A percentile compares a stretch with the other conserved stretches of the same genome.
These are phyloP conservation scores for Fraxinus paxiana DNA, from an alignment of 305 asterid genomes.

Conservation along the genomic window DNA sequence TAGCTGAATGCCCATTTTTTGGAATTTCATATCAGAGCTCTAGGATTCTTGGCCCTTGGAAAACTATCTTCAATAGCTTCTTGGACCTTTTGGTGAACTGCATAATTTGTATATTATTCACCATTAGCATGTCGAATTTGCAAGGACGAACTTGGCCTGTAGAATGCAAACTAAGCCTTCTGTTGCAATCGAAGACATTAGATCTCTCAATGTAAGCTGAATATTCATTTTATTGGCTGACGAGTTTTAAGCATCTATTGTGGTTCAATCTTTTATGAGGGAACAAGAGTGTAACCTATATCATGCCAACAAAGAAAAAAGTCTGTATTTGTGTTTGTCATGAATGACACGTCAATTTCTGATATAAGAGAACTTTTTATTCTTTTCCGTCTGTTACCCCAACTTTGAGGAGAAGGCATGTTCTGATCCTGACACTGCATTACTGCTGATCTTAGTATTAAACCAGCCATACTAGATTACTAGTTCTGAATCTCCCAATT, in stretches of 20 bases:
- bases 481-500: background rate
- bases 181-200: background rate
- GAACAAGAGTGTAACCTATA: background rate
- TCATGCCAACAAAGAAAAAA: no score
- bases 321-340: background rate
- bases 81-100: background rate
- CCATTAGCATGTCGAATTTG: background rate
- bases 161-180: background rate
- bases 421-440: background rate
- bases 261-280: background rate
- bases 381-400: background rate
- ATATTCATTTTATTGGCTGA: no score
- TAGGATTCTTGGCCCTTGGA: background rate
- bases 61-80: constrained; percentile 1
- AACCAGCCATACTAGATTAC: no score
- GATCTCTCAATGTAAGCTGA: background rate
- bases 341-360: background rate
- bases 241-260: background rate
- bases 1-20: background rate
- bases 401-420: constrained; percentile 1
- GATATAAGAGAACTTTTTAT: background rate
- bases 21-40: background rate
- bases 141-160: background rate
- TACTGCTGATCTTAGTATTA: background rate
- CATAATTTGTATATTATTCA: background rate